Base-by-base conservation (phyloP, 1,139 yeast genomes). In the Sugiyamaella paludigena region DNA sequence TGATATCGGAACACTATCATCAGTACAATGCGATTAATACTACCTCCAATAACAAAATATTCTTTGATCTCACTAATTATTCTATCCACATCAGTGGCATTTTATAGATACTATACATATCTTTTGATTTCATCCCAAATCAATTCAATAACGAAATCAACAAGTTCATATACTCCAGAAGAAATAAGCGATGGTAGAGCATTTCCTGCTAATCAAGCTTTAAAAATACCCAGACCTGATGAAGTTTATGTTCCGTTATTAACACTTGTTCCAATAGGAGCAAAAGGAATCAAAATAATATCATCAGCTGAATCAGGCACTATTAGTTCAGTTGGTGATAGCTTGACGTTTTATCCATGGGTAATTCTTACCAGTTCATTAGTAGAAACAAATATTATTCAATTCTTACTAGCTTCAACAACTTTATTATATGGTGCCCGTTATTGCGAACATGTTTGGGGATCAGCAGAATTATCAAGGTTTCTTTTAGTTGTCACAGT, bases 321-420 rank as follows among this genome's bases (percentile, higher is more conserved):
- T 9, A 41, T 34, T 19, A 47, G 49, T 24, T 51, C 45, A n/a
- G 42, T 50, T 8, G 45, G 40, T 1, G 48, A 61, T 83, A 7
- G 70, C 13, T n/a, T 45, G 30, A 28, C 30, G 28, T 26, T 30
- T 36, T 29, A 80, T 54, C 95, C 96, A 2, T 85, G 95, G 91
- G 87, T 87, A 1, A 59, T 87, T 12, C 59, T 82, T 30, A 79
- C 87, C 2, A 76, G 95, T 1, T 76, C 88, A 12, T 84, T 87
- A 63, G 82, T 87, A 2, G 96, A 88, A 62, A 75, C 78, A 12
- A 71, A 79, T 26, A 46, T 83, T 1, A 59, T 82, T 54, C 72
- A 80, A 31, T 76, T 81, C 49, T 11, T 78, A 4, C 54, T 79
- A 7, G 78, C 87, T 1, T 60, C 75, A 10, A 55, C 72, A 1